phyloP scores from a whole-genome alignment of 805 yeast species.

The Monosporozyma solicola region DNA sequence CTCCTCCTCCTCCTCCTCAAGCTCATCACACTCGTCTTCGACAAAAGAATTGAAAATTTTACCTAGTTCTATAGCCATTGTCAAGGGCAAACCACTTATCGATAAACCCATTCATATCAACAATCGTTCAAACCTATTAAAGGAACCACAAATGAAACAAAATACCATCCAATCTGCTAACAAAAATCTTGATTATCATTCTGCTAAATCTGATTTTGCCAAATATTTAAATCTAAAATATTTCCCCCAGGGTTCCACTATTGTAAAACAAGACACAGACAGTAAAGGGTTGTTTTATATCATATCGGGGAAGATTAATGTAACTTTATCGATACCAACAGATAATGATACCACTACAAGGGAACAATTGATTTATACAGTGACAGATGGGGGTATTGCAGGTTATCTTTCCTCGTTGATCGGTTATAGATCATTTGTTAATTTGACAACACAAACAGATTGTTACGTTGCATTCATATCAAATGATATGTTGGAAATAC shows the following conservation, averaged over 20 bases:
- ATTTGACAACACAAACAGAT: slow-evolving; percentile 52
- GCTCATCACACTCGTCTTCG: background rate
- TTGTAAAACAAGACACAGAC: slow-evolving; percentile 56
- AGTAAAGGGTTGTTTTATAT: slow-evolving; percentile 74
- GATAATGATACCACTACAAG: slow-evolving; percentile 1
- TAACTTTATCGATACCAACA: slow-evolving; percentile 19
- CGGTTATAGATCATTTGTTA: slow-evolving; percentile 71
- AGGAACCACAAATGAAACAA: background rate
- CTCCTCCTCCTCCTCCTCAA: background rate
- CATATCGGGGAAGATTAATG: slow-evolving; percentile 68
- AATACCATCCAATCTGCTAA: background rate
- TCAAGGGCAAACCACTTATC: slow-evolving; percentile 3
- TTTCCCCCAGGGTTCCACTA: slow-evolving; percentile 42
- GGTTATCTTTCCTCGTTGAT: slow-evolving; percentile 79
- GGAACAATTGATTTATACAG: slow-evolving; percentile 37
- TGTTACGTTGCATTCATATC: slow-evolving; percentile 67
- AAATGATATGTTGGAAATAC: slow-evolving; percentile 47
- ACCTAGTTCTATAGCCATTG: slow-evolving; percentile 18
- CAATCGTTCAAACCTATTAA: background rate
- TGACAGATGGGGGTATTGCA: slow-evolving; percentile 71
- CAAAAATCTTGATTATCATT: slow-evolving; percentile 34
- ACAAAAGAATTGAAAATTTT: slow-evolving; percentile 13
- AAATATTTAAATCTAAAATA: slow-evolving; percentile 48
- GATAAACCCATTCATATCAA: background rate
- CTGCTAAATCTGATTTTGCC: slow-evolving; percentile 50